Evolutionary conservation across 2,329 filamentous ascomycete species (phyloP), one percentile per base, ranked within the genome.

Genomic region (Clarireedia paspali): DNA sequence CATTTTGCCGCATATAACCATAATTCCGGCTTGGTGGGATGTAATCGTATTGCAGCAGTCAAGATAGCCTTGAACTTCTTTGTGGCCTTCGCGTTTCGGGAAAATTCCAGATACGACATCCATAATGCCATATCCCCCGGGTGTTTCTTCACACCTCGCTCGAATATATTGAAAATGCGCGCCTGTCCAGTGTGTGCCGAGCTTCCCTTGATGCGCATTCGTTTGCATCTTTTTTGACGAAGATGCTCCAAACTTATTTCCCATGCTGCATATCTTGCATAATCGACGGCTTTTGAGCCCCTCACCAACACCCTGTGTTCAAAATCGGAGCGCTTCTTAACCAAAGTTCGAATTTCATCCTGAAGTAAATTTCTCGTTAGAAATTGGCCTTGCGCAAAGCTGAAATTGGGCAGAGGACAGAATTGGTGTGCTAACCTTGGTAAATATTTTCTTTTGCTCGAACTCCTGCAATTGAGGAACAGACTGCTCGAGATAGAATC

Each of bases 391-490:
- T 44, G 54, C 49, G 40, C n/a, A 36, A 47, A 39, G 6, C 20
- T 38, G 10, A 20, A 47, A 30, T 40, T 5, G 24, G 20, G 10
- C 24, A 55, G 34, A 15, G 17, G 47, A 51, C 34, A 39, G 56
- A 56, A 61, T 30, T 55, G 52, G 59, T 55, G 50, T 49, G 24
- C 46, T 36, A 71, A 88, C 88, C 75, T 87, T 85, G 59, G 80
- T 83, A 74, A 99, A 99, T 64, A 99, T 88, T 65, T 89, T 86
- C 72, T 96, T 96, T 62, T 89, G 83, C 72, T 95, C 88, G 71
- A 90, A 95, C 67, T 96, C 91, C 60, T 91, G 89, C 56, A 99
- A 81, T 71, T 97, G 91, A 15, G 91, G 90, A 45, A 96, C 89
- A 2, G 88, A 87, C 64, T 92, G 87, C 75, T 99, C 94, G 62